Percentiles rank a stretch among this genome's conserved stretches.
These are phyloP conservation scores for Xerocomus potaroensis DNA, from an alignment of 768 basidiomycete species.

Conservation along the genomic window DNA sequence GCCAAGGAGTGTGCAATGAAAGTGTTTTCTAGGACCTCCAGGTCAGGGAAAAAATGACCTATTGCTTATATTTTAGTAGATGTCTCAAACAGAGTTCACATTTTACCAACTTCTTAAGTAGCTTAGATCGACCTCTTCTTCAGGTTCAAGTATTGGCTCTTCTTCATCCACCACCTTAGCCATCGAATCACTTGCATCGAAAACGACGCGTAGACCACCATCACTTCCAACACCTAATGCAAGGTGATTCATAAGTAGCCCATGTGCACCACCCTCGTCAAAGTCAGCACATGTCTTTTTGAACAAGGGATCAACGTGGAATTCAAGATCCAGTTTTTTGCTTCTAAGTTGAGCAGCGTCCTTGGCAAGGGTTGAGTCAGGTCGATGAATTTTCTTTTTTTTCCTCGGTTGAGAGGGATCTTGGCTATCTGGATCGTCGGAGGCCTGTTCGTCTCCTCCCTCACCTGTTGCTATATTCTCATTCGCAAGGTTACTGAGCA, in stretches of 20 bases:
- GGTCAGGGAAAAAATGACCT: constrained; percentile 74
- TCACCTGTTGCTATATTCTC: constrained; percentile 56
- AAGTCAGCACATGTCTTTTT: constrained; percentile 98
- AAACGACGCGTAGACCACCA: constrained; percentile 84
- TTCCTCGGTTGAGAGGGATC: constrained; percentile 53
- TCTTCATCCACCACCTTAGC: constrained; percentile 75
- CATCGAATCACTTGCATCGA: constrained; percentile 92
- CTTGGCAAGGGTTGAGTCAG: constrained; percentile 87
- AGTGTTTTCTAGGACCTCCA: constrained; percentile 57
- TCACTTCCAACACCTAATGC: constrained; percentile 72
- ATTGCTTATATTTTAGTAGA: constrained; percentile 7
- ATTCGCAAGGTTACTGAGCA: constrained; percentile 81
- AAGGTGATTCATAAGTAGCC: constrained; percentile 95
- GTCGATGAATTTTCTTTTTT: constrained; percentile 64
- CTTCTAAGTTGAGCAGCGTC: constrained; percentile 72
- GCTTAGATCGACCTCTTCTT: constrained; percentile 62
- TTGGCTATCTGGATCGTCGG: constrained; percentile 60
- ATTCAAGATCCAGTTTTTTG: constrained; percentile 95
- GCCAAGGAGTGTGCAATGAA: constrained; percentile 79
- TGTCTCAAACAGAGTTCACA: not conserved
- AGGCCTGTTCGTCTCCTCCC: constrained; percentile 57
- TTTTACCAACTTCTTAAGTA: constrained; percentile 51
- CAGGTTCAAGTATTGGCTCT: constrained; percentile 57
- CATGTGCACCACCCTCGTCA: constrained; percentile 96
- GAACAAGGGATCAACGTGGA: constrained; percentile 94